A percentile compares a stretch with the other conserved stretches of the same genome.
phyloP scores from a whole-genome alignment of 1,284 basidiomycete species.

The Peniophora sp. region DNA sequence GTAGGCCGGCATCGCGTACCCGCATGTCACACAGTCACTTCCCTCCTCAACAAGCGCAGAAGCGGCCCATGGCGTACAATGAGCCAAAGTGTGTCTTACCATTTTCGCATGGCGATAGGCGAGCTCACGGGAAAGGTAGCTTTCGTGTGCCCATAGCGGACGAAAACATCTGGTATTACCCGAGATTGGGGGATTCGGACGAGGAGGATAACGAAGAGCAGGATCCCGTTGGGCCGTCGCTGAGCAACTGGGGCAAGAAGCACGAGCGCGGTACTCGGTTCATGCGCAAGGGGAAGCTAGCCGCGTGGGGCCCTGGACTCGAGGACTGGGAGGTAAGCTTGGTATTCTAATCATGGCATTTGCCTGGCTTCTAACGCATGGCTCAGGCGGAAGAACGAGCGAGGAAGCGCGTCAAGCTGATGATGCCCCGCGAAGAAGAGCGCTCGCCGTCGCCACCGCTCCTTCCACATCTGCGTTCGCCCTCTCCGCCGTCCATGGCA shows the following conservation, averaged over 20 bases:
- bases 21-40: conserved; percentile 11
- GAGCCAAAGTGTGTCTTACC: not conserved
- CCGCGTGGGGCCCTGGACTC: conserved; percentile 68
- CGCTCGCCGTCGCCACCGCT: conserved; percentile 26
- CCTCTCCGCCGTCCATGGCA: conserved; percentile 38
- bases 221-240: conserved; percentile 32
- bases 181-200: conserved; percentile 51
- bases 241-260: conserved; percentile 78
- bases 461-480: conserved; percentile 37
- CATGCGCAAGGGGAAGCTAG: conserved; percentile 69
- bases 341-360: not conserved
- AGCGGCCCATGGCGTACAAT: conserved; percentile 4
- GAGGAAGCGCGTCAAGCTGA: conserved; percentile 62
- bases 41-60: conserved; percentile 19
- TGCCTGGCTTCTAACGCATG: not conserved
- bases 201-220: conserved; percentile 45
- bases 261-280: conserved; percentile 59
- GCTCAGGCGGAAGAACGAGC: conserved; percentile 71
- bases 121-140: not conserved
- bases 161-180: conserved; percentile 72
- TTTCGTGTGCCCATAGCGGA: conserved; percentile 46
- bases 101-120: too few relatives aligned
- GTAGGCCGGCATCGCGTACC: conserved; percentile 19
- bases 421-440: conserved; percentile 45
- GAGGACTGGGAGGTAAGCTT: conserved; percentile 73